Base-by-base conservation (phyloP, 371 early-diverging fungal species). In the Rhizopus stolonifer region DNA sequence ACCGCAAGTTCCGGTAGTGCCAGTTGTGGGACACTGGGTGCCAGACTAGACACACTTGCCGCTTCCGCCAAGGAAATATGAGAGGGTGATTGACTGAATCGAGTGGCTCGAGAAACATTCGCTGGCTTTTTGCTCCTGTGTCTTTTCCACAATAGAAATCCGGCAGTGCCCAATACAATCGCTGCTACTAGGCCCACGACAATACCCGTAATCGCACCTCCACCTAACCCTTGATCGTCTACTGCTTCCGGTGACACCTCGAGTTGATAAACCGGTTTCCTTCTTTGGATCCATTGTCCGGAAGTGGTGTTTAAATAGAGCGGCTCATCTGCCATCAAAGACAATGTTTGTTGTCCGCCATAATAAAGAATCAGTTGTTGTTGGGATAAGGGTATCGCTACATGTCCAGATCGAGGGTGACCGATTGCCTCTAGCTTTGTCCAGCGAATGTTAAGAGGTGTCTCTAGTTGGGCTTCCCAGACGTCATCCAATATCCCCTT, bases 131-230 rank as follows among this genome's bases (percentile, higher is more conserved):
- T 24, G 52, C 15, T 58, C 51, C 26, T 17, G 29, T 23, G 21
- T 26, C 9, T 22, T 13, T 45, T 52, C 26, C 49, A 60, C 61
- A 64, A 0, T 72, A 23, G 29, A 72, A 64, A 31, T 67, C 63
- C 19, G 10, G 58, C 67, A 10, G 57, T 57, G 24, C 56, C 60
- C 13, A 71, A 31, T 0, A 49, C 68, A 2, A 68, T 8, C 2
- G 70, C 39, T 1, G 56, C 67, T 9, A 65, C 7, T 45, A 66
- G 39, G 48, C 74, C 70, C 1, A 72, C 47, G 3, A 69, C 60
- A 32, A 76, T 62, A 1, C 74, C 79, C 8, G 62, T 74, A 42
- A 66, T 60, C 4, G 60, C 67, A 14, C 76, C 77, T 4, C 61
- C 50, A 25, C 60, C 54, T 45, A 70, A 34, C 9, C 60, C 57